Evolutionary conservation across 208 protist genomes (phyloP).

Genomic region (Crithidia fasciculata): DNA sequence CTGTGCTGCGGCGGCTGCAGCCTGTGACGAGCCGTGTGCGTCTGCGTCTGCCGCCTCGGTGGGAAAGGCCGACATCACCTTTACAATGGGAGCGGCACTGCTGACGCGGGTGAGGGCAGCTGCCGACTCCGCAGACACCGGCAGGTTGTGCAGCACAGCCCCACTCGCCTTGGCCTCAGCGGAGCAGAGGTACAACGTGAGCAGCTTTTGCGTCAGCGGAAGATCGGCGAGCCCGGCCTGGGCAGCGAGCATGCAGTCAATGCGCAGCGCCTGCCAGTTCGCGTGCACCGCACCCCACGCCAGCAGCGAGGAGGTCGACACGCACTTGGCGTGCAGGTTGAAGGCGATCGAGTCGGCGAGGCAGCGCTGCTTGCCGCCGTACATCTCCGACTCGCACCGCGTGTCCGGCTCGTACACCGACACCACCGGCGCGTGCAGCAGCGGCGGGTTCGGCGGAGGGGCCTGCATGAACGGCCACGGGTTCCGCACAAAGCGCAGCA

Average conservation of each 20-base stretch:
- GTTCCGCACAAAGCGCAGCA: slow-evolving; percentile 70
- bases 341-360: slow-evolving; percentile 76
- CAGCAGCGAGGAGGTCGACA: slow-evolving; percentile 79
- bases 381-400: slow-evolving; percentile 19
- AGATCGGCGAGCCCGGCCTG: slow-evolving; percentile 42
- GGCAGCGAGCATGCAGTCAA: slow-evolving; percentile 55
- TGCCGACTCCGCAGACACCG: slow-evolving; percentile 40
- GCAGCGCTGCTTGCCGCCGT: slow-evolving; percentile 51
- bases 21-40: background rate
- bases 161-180: slow-evolving; percentile 69
- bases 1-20: background rate
- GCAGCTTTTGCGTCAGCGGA: slow-evolving; percentile 49
- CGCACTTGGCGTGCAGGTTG: slow-evolving; percentile 60
- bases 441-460: slow-evolving; percentile 60
- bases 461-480: slow-evolving; percentile 74
- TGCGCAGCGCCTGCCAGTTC: slow-evolving; percentile 49
- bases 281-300: slow-evolving; percentile 73
- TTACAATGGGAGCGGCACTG: slow-evolving; percentile 34
- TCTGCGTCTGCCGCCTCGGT: background rate
- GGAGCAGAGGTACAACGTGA: slow-evolving; percentile 54
- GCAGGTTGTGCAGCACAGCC: slow-evolving; percentile 83
- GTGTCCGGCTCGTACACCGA: slow-evolving; percentile 50
- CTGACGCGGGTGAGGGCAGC: slow-evolving; percentile 21
- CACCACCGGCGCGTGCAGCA: slow-evolving; percentile 40
- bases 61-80: slow-evolving; percentile 33